These are phyloP conservation scores for Mallotus nudiflorus DNA, from an alignment of 345 rosid species.

Conservation along the genomic window DNA sequence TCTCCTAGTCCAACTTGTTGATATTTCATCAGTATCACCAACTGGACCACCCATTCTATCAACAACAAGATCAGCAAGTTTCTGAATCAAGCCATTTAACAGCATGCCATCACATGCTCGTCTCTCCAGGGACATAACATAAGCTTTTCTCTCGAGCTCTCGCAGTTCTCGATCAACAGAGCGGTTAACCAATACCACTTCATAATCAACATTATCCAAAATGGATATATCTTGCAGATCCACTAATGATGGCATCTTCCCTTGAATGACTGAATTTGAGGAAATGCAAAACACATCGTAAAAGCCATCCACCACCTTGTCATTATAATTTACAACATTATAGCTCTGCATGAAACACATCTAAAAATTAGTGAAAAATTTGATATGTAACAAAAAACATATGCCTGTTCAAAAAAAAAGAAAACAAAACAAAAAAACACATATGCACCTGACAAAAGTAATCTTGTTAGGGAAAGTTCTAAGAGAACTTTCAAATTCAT, in stretches of 20 bases:
- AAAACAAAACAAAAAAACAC: too few relatives aligned
- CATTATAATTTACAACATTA: conserved; percentile 79
- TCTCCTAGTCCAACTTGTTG: conserved; percentile 67
- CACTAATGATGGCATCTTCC: conserved; percentile 79
- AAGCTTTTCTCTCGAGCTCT: conserved; percentile 67
- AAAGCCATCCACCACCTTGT: conserved; percentile 84
- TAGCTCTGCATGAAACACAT: conserved; percentile 58
- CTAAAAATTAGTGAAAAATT: not conserved
- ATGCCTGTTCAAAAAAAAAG: too few relatives aligned
- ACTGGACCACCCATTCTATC: conserved; percentile 92
- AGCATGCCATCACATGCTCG: conserved; percentile 44
- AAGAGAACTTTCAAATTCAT: not conserved
- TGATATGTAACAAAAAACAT: not conserved
- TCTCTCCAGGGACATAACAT: conserved; percentile 48
- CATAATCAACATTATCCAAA: conserved; percentile 64
- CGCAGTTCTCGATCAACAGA: conserved; percentile 65
- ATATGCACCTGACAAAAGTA: conserved; percentile 14
- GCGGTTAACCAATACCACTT: conserved; percentile 79
- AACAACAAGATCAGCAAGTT: conserved; percentile 89
- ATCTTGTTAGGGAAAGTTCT: not conserved
- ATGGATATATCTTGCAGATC: conserved; percentile 78
- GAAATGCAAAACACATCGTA: conserved; percentile 75
- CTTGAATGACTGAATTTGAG: conserved; percentile 54
- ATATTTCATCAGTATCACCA: conserved; percentile 77
- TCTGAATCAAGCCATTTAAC: conserved; percentile 65